Percentiles rank a stretch among this genome's conserved stretches.
Conservation (phyloP, 169 alveolate species). For the Eimeria acervulina region DNA sequence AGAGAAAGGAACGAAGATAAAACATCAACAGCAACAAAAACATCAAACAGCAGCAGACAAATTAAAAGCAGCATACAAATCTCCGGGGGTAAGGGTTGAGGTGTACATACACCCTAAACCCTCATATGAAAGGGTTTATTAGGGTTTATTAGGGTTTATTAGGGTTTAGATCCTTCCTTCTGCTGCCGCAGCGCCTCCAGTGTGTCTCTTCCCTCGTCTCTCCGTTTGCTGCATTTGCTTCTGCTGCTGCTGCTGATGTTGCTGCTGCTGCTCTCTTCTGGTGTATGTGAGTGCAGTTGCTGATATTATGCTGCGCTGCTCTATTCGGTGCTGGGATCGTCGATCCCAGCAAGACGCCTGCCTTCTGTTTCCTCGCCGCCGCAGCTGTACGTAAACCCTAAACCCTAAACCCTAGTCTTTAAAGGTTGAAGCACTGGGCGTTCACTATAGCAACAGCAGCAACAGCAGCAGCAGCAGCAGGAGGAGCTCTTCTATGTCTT, state of each 20-base stretch:
- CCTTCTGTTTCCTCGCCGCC: slow-evolving; percentile 12
- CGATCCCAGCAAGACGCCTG: not conserved
- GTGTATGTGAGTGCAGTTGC: not conserved
- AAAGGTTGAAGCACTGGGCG: not conserved
- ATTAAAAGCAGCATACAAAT: not conserved
- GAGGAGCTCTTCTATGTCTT: too few species aligned
- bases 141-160: too few species aligned
- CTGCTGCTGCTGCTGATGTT: not conserved
- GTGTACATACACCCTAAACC: not conserved
- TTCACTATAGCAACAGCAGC: not conserved
- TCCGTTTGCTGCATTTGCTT: not conserved
- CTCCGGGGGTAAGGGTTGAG: not conserved
- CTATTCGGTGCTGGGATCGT: not conserved
- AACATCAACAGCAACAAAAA: too few species aligned
- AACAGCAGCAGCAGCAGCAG: too few species aligned
- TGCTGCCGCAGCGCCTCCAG: not conserved
- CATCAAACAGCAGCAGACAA: not conserved
- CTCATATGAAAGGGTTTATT: too few species aligned
- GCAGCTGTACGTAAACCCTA: slow-evolving; percentile 10
- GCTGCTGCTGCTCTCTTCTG: not conserved
- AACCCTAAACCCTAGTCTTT: slow-evolving; percentile 3
- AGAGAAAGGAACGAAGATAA: too few species aligned
- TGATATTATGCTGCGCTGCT: not conserved
- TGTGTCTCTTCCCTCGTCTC: not conserved
- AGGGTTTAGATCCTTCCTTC: not conserved